Evolutionary conservation across 192 early-diverging fungal genomes (phyloP).

Genomic region (Linnemannia exigua): DNA sequence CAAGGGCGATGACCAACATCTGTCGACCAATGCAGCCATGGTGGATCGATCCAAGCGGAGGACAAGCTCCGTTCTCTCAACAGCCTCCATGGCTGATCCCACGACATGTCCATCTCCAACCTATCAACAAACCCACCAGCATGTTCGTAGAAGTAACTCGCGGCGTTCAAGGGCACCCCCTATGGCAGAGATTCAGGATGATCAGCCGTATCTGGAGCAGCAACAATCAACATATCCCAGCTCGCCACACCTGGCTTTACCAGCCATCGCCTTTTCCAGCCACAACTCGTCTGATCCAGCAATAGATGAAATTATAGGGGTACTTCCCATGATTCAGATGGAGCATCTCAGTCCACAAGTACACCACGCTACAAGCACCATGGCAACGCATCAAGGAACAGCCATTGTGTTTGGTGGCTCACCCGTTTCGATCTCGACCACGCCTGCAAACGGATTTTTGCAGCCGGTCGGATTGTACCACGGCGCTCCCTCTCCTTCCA

Average conservation of each 20-base stretch:
- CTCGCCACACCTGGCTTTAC: neutral
- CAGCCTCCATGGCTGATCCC: constrained; percentile 9
- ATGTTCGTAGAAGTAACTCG: constrained; percentile 6
- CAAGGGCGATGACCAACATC: neutral
- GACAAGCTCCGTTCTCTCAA: constrained; percentile 28
- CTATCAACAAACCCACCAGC: constrained; percentile 18
- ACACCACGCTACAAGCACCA: neutral
- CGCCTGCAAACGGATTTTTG: neutral
- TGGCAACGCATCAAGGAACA: neutral
- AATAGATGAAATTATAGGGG: neutral
- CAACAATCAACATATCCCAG: neutral
- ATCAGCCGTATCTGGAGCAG: constrained; percentile 1
- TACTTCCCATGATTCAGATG: neutral
- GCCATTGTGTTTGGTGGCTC: neutral
- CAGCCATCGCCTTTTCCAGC: neutral
- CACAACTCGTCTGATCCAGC: neutral
- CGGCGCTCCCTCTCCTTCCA: neutral
- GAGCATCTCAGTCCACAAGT: neutral
- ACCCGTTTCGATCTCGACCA: neutral
- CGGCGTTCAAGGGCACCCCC: constrained; percentile 12
- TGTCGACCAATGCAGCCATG: neutral
- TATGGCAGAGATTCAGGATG: constrained; percentile 27
- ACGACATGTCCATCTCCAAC: constrained; percentile 32
- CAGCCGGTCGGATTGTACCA: constrained; percentile 5
- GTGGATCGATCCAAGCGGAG: constrained; percentile 20